Evolutionary conservation across 768 basidiomycete species (phyloP).

Genomic region (Suillus occidentalis): DNA sequence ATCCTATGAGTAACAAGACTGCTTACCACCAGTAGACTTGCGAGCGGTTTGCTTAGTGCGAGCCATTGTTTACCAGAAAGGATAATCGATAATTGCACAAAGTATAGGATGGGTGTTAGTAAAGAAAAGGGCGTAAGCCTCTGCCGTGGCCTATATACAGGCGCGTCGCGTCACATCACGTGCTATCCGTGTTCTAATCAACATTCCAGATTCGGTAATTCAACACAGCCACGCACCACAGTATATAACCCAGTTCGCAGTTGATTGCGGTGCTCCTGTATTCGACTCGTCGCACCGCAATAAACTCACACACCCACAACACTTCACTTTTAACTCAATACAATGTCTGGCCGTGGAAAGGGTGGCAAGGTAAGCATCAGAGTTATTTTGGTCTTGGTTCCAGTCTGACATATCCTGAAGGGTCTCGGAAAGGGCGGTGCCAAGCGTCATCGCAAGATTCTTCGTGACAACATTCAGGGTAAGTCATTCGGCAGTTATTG

Average conservation of each 20-base stretch:
- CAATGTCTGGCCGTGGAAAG: slow-evolving; percentile 97
- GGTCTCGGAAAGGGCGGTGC: slow-evolving; percentile 97
- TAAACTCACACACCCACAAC: slow-evolving; percentile 16
- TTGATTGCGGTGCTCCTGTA: slow-evolving; percentile 4
- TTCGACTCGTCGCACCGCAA: slow-evolving; percentile 11
- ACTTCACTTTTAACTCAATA: slow-evolving; percentile 18
- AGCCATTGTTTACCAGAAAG: slow-evolving; percentile 46
- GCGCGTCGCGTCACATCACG: slow-evolving; percentile 33
- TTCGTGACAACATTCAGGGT: slow-evolving; percentile 80
- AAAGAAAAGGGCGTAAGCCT: background rate
- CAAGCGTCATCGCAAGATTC: slow-evolving; percentile 95
- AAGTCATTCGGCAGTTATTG: slow-evolving; percentile 27
- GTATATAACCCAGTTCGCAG: slow-evolving; percentile 22
- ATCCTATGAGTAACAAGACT: background rate
- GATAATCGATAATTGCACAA: background rate
- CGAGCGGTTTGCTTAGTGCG: slow-evolving; percentile 78
- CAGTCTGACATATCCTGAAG: slow-evolving; percentile 29
- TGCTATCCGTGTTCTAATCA: slow-evolving; percentile 20
- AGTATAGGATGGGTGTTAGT: slow-evolving; percentile 5
- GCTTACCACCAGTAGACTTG: slow-evolving; percentile 72
- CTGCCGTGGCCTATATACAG: slow-evolving; percentile 10
- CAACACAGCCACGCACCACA: slow-evolving; percentile 26
- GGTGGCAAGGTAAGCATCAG: slow-evolving; percentile 70
- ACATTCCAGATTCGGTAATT: slow-evolving; percentile 24
- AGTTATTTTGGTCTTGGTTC: background rate